A percentile compares a stretch with the other conserved stretches of the same genome.
Conservation (phyloP, 139 green algal species). For the Picochlorum sp. region DNA sequence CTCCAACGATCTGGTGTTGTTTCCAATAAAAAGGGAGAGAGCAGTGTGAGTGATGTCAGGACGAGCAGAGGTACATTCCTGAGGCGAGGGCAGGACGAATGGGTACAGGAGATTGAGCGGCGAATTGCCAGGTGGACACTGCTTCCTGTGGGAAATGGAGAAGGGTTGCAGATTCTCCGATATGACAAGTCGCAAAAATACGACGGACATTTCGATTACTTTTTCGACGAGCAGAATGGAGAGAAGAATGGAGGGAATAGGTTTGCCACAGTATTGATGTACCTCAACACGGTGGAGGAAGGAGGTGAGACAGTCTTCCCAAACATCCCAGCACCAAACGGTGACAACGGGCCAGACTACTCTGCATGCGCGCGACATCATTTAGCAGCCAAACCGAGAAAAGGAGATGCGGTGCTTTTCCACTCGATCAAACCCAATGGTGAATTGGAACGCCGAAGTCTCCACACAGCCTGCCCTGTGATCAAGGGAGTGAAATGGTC, state of each 20-base stretch:
- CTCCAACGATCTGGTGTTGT: conserved; percentile 34
- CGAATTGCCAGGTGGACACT: conserved; percentile 37
- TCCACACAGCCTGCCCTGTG: conserved; percentile 62
- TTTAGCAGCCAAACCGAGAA: conserved; percentile 46
- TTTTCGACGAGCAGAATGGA: conserved; percentile 42
- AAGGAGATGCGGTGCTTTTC: conserved; percentile 48
- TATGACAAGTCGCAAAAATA: conserved; percentile 42
- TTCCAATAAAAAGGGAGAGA: conserved; percentile 21
- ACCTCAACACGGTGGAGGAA: conserved; percentile 62
- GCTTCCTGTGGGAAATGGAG: conserved; percentile 35
- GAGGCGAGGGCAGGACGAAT: conserved; percentile 15
- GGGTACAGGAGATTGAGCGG: conserved; percentile 29
- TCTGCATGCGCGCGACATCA: conserved; percentile 46
- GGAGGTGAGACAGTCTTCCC: conserved; percentile 68
- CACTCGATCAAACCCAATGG: conserved; percentile 46
- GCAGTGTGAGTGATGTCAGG: conserved; percentile 25
- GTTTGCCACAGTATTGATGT: conserved; percentile 71
- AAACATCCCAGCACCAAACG: conserved; percentile 45
- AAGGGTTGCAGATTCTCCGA: conserved; percentile 37
- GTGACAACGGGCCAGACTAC: conserved; percentile 34
- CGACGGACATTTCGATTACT: conserved; percentile 43
- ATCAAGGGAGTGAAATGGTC: conserved; percentile 48
- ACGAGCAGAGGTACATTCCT: conserved; percentile 15
- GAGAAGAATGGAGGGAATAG: conserved; percentile 59
- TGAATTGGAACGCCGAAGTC: conserved; percentile 34